Conservation (phyloP, 139 green algal genomes). For the Astrephomene gubernaculifera region DNA sequence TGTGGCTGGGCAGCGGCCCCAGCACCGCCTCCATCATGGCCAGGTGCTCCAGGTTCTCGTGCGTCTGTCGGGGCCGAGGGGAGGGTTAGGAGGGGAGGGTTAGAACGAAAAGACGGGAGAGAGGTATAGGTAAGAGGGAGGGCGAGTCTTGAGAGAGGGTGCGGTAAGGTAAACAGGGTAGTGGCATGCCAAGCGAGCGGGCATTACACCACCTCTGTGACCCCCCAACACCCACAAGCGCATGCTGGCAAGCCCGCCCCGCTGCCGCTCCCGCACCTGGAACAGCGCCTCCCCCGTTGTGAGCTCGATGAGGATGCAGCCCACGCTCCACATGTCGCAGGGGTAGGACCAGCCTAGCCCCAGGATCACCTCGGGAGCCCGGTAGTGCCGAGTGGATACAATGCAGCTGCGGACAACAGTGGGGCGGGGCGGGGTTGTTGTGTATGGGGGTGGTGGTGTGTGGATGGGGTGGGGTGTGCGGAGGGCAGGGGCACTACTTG, state of each 20-base stretch:
- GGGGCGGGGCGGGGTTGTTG: too few relatives aligned
- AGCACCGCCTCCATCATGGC: slow-evolving; percentile 98
- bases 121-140: neutral
- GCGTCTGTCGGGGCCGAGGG: slow-evolving; percentile 80
- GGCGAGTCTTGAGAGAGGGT: too few relatives aligned
- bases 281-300: slow-evolving; percentile 92
- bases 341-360: slow-evolving; percentile 93
- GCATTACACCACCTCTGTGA: too few relatives aligned
- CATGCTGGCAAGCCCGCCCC: too few relatives aligned
- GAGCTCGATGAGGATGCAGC: slow-evolving; percentile 98
- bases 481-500: too few relatives aligned
- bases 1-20: slow-evolving; percentile 72
- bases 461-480: too few relatives aligned
- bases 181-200: too few relatives aligned
- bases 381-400: slow-evolving; percentile 96
- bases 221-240: too few relatives aligned
- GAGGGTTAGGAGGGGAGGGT: neutral
- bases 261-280: slow-evolving; percentile 15
- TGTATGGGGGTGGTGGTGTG: too few relatives aligned
- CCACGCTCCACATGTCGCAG: slow-evolving; percentile 95
- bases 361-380: slow-evolving; percentile 97
- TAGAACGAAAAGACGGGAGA: neutral
- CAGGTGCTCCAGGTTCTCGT: slow-evolving; percentile 99
- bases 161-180: too few relatives aligned
- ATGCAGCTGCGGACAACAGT: slow-evolving; percentile 55